These are phyloP conservation scores for Xylaria sp. DNA, from an alignment of 2,329 filamentous ascomycete species.

Conservation along the genomic window DNA sequence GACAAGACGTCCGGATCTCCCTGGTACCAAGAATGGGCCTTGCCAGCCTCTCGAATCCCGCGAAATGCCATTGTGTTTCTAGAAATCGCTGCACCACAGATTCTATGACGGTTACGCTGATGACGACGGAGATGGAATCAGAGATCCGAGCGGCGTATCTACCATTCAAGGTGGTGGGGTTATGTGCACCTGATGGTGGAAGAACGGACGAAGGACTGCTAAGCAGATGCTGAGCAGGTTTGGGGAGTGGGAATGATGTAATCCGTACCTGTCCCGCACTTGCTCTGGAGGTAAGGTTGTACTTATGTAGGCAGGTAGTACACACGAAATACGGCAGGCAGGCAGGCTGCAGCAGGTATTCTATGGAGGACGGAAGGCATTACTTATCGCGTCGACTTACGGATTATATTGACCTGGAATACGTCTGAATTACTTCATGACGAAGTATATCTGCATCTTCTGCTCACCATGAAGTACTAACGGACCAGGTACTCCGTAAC, in stretches of 20 bases:
- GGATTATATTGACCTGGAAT: too few relatives aligned
- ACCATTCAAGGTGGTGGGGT: too few relatives aligned
- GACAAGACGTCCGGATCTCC: slow-evolving; percentile 55
- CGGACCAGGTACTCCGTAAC: too few relatives aligned
- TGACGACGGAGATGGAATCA: background rate
- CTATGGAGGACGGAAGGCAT: too few relatives aligned
- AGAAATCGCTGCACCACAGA: background rate
- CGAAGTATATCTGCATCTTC: too few relatives aligned
- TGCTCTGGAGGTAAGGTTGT: background rate
- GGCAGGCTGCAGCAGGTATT: too few relatives aligned
- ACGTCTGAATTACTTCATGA: too few relatives aligned
- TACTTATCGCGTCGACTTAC: too few relatives aligned
- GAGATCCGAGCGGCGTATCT: background rate
- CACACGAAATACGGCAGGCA: too few relatives aligned
- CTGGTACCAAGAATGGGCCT: slow-evolving; percentile 87
- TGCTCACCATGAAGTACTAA: too few relatives aligned
- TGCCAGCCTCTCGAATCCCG: slow-evolving; percentile 52
- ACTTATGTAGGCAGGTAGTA: too few relatives aligned
- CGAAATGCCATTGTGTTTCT: slow-evolving; percentile 26
- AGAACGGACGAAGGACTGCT: background rate
- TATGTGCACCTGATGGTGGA: background rate
- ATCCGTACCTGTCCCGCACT: slow-evolving; percentile 10
- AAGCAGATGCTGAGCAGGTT: background rate
- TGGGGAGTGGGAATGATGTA: slow-evolving; percentile 1
- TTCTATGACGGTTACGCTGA: background rate